Evolutionary conservation across 176 grass and related monocot genomes (phyloP).

Genomic region (Bonia amplexicaulis): DNA sequence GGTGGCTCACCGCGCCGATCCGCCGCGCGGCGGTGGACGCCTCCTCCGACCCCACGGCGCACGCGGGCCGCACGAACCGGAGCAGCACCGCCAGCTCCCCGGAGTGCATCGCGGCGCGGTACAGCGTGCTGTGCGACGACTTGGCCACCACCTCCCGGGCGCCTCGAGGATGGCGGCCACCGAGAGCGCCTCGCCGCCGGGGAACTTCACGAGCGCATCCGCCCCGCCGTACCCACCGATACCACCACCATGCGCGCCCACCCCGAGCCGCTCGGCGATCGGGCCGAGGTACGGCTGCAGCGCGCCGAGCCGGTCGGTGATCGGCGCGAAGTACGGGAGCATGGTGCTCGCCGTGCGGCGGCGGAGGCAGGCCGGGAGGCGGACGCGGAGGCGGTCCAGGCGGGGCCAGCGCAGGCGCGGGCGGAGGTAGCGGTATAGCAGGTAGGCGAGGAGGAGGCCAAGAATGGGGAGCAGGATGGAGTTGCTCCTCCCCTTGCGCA

Average conservation of each 20-base stretch:
- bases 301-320: slow-evolving; percentile 57
- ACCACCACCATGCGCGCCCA: background rate
- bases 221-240: background rate
- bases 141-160: slow-evolving; percentile 91
- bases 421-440: slow-evolving; percentile 56
- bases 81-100: slow-evolving; percentile 60
- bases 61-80: slow-evolving; percentile 81
- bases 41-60: slow-evolving; percentile 48
- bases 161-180: slow-evolving; percentile 80
- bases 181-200: slow-evolving; percentile 74
- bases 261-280: slow-evolving; percentile 43
- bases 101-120: slow-evolving; percentile 64
- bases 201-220: slow-evolving; percentile 65
- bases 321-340: slow-evolving; percentile 54
- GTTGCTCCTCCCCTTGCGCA: slow-evolving; percentile 43
- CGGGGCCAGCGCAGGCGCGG: slow-evolving; percentile 44
- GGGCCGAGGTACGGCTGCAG: slow-evolving; percentile 40
- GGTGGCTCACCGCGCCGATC: slow-evolving; percentile 60
- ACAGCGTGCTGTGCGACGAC: slow-evolving; percentile 80
- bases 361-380: slow-evolving; percentile 38
- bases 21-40: slow-evolving; percentile 45
- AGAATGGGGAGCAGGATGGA: slow-evolving; percentile 54
- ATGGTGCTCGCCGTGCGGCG: slow-evolving; percentile 21
- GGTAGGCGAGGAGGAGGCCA: slow-evolving; percentile 45
- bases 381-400: slow-evolving; percentile 33